Base-by-base conservation (phyloP, 495 filamentous ascomycete genomes). In the Annulohypoxylon bovei region DNA sequence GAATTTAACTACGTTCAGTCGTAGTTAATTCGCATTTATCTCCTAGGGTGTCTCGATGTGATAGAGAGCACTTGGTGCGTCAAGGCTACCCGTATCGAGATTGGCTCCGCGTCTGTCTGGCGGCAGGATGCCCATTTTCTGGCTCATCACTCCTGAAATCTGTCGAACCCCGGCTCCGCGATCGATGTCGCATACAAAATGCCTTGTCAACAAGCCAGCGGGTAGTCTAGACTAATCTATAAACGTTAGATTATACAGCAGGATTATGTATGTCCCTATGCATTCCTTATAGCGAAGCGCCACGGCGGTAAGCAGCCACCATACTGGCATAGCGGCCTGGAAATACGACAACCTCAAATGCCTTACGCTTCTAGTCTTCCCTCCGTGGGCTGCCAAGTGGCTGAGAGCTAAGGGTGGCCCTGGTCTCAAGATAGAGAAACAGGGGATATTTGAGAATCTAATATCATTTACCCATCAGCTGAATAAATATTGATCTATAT, bases 281-380 rank as follows among this genome's bases (percentile, higher is more conserved):
- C n/a, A 59, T 54, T 3, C 56, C 44, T 35, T 54, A 44, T 18
- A 63, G 7, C n/a, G 2, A 30, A 49, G 20, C 35, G 54, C 54
- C 67, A 64, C 60, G 20, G 67, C 25, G 66, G 44, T 52, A 64
- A 59, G 18, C 28, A 53, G 59, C 66, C 58, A 64, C 44, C 46
- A 64, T 35, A 4, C 12, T 25, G 4, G 14, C 28, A 35, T 23
- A 52, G 5, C 12, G 40, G 37, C 42, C n/a, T 53, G 16, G 16
- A 18, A 14, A 32, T 44, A 25, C 59, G 59, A 58, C 63, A 52
- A 27, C 50, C 11, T 52, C 32, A n/a, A 28, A 28, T 37, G 44
- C 46, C 35, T 53, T 39, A 49, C 25, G n/a, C n/a, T 46, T 6
- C 30, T n/a, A n/a, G n/a, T 6, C 42, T 32, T 28, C 49, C 40